These are phyloP conservation scores for Silene uniflora DNA, from an alignment of 148 eudicot genomes.

Conservation along the genomic window DNA sequence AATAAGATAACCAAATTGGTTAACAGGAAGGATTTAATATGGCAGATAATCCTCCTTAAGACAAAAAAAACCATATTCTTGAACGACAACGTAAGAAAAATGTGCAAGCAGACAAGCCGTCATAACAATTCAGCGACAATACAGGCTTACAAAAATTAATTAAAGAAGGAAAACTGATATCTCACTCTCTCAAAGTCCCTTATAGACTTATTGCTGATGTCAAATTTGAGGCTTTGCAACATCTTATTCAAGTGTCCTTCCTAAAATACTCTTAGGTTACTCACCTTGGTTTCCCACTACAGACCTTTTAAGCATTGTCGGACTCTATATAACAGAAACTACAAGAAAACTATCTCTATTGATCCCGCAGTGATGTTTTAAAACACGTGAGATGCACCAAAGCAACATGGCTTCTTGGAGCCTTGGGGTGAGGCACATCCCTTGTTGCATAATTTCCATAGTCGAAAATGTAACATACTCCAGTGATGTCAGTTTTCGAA, in stretches of 20 bases:
- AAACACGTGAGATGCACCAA: background rate
- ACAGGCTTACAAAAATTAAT: background rate
- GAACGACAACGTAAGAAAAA: background rate
- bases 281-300: background rate
- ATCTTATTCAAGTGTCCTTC: background rate
- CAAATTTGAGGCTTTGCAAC: background rate
- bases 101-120: background rate
- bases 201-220: background rate
- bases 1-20: conserved; percentile 5
- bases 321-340: background rate
- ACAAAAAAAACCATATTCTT: background rate
- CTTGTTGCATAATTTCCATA: background rate
- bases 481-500: background rate
- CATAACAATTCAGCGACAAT: background rate
- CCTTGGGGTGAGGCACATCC: background rate
- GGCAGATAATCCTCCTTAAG: background rate
- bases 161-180: background rate
- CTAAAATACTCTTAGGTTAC: background rate
- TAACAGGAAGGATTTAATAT: background rate
- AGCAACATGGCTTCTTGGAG: background rate
- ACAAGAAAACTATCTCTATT: background rate
- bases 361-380: background rate
- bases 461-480: background rate
- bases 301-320: background rate
- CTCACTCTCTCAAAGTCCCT: background rate